Conservation (phyloP, 1,284 basidiomycete genomes). For the Trichosporon inkin region DNA sequence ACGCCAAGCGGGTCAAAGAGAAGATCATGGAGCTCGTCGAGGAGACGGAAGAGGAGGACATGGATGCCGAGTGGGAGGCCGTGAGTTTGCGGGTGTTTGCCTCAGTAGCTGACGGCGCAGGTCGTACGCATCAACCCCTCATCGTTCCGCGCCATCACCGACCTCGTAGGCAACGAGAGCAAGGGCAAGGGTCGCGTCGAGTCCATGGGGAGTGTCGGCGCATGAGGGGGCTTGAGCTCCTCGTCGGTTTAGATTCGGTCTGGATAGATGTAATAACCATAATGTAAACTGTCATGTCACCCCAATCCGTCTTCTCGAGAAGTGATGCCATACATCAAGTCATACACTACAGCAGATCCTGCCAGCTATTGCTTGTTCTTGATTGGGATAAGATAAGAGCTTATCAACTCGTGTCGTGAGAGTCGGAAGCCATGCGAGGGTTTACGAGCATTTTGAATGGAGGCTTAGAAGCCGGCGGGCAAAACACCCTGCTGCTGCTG, state of each 20-base stretch:
- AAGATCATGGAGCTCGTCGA: slow-evolving; percentile 70
- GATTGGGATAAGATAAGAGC: slow-evolving; percentile 5
- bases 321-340: slow-evolving; percentile 9
- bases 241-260: not conserved
- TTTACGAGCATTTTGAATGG: not conserved
- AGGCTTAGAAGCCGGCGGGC: slow-evolving; percentile 25
- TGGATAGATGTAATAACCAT: not conserved
- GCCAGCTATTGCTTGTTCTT: slow-evolving; percentile 9
- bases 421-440: not conserved
- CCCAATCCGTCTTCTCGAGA: not conserved
- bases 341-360: slow-evolving; percentile 6
- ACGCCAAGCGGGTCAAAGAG: slow-evolving; percentile 68
- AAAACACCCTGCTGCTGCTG: slow-evolving; percentile 11
- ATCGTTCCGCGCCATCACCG: slow-evolving; percentile 82
- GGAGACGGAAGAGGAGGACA: slow-evolving; percentile 79
- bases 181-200: slow-evolving; percentile 84
- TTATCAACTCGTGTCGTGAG: not conserved
- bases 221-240: not conserved
- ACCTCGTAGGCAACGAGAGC: slow-evolving; percentile 74
- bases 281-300: not conserved
- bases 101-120: slow-evolving; percentile 51
- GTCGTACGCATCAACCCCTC: slow-evolving; percentile 87
- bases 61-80: slow-evolving; percentile 74
- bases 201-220: slow-evolving; percentile 54
- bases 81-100: slow-evolving; percentile 55